phyloP scores from a whole-genome alignment of 179 eudicot species.

The Sideroxylon spinosum region DNA sequence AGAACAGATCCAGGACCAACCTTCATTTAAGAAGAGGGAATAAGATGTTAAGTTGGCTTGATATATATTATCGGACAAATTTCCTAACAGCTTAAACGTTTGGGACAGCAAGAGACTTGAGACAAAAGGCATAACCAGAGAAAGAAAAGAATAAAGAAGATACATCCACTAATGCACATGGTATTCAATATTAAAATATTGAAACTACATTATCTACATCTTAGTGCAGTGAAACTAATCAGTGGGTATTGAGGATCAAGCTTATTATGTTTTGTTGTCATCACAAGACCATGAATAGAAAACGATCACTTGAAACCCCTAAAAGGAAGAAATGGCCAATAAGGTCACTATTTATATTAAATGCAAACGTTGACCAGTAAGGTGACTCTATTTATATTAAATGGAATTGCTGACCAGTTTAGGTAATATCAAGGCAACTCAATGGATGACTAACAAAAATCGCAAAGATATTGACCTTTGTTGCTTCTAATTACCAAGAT shows the following conservation, averaged over 20 bases:
- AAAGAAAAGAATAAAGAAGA: background rate
- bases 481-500: background rate
- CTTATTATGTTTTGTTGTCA: no score
- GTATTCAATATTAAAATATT: background rate
- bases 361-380: no score
- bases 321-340: background rate
- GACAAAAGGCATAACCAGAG: slow-evolving; percentile 8
- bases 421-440: background rate
- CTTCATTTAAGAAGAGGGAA: slow-evolving; percentile 34
- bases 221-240: background rate
- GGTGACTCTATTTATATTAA: no score
- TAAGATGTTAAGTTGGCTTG: no score
- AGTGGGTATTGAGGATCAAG: background rate
- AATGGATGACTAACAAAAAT: background rate
- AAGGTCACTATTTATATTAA: no score
- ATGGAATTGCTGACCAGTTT: no score
- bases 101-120: no score
- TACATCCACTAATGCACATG: background rate
- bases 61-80: no score
- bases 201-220: background rate
- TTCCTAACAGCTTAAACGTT: no score
- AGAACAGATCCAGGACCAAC: slow-evolving; percentile 82
- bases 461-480: background rate
- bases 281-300: no score
- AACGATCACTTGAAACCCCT: background rate